These are phyloP conservation scores for Penicillium sp. DNA, from an alignment of 2,329 filamentous ascomycete genomes.

Conservation along the genomic window DNA sequence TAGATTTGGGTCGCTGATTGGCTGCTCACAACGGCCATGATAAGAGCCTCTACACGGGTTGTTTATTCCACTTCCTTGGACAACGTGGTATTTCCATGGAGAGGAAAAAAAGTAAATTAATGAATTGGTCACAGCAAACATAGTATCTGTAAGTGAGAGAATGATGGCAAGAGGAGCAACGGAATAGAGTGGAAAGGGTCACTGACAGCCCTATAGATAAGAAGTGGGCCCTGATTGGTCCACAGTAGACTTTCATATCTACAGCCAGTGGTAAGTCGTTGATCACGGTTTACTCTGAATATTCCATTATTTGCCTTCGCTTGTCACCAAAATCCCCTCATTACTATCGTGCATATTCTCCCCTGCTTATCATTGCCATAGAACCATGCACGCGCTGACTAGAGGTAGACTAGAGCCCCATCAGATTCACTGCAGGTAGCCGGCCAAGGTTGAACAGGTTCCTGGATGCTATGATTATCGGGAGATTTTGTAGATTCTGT, in stretches of 20 bases:
- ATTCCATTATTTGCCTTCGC: conserved; percentile 16
- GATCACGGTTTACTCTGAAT: background rate
- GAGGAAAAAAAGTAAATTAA: background rate
- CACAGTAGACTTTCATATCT: conserved; percentile 25
- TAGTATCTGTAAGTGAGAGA: background rate
- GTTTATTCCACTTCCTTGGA: background rate
- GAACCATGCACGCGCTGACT: too few species aligned
- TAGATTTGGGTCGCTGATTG: conserved; percentile 14
- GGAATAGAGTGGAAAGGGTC: background rate
- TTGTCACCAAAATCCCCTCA: conserved; percentile 15
- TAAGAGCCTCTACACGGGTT: conserved; percentile 10
- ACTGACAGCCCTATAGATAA: conserved; percentile 15
- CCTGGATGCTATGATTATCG: background rate
- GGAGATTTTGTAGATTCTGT: background rate
- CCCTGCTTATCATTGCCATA: background rate
- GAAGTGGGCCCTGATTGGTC: conserved; percentile 25
- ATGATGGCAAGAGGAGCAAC: background rate
- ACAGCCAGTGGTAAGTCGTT: conserved; percentile 21
- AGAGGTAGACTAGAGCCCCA: background rate
- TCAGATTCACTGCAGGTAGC: background rate
- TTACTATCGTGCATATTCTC: conserved; percentile 19
- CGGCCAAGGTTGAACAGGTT: background rate
- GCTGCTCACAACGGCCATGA: conserved; percentile 5
- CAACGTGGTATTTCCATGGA: too few species aligned
- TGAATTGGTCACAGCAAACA: background rate